phyloP scores from a whole-genome alignment of 192 early-diverging fungal genomes.

The Backusella macrospora region DNA sequence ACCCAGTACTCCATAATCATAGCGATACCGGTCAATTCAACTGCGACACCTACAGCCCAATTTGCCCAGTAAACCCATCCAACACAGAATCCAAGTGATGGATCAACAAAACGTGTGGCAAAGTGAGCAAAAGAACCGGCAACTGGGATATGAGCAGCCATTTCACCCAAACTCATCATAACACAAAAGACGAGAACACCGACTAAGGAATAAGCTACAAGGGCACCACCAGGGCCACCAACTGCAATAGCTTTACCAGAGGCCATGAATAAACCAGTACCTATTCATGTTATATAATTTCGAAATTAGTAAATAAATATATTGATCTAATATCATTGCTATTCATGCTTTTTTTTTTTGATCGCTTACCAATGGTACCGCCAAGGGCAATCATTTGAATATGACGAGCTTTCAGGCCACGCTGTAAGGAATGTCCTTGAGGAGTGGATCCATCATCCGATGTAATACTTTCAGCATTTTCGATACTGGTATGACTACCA shows the following conservation, averaged over 20 bases:
- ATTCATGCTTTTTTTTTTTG: neutral
- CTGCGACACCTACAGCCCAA: slow-evolving; percentile 73
- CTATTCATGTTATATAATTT: slow-evolving; percentile 17
- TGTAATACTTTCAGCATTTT: slow-evolving; percentile 17
- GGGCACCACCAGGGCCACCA: slow-evolving; percentile 74
- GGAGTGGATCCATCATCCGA: neutral
- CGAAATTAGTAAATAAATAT: neutral
- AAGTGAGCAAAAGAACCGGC: slow-evolving; percentile 81
- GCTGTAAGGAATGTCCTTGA: slow-evolving; percentile 10
- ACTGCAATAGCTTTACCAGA: slow-evolving; percentile 65
- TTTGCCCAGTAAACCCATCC: slow-evolving; percentile 61
- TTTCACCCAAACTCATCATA: slow-evolving; percentile 78
- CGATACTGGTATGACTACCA: neutral
- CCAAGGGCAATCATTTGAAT: slow-evolving; percentile 42
- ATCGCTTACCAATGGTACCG: slow-evolving; percentile 28
- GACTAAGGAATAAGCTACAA: slow-evolving; percentile 66
- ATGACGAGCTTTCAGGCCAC: slow-evolving; percentile 34
- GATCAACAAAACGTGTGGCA: slow-evolving; percentile 84
- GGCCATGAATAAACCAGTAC: slow-evolving; percentile 79
- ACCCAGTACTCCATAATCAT: slow-evolving; percentile 70
- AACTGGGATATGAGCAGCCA: slow-evolving; percentile 78
- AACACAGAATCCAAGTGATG: slow-evolving; percentile 53
- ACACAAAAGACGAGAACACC: slow-evolving; percentile 65
- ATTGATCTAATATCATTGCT: neutral
- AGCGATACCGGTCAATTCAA: slow-evolving; percentile 75